Evolutionary conservation across 305 asterid genomes (phyloP).

Genomic region (Caryopteris hybrid): DNA sequence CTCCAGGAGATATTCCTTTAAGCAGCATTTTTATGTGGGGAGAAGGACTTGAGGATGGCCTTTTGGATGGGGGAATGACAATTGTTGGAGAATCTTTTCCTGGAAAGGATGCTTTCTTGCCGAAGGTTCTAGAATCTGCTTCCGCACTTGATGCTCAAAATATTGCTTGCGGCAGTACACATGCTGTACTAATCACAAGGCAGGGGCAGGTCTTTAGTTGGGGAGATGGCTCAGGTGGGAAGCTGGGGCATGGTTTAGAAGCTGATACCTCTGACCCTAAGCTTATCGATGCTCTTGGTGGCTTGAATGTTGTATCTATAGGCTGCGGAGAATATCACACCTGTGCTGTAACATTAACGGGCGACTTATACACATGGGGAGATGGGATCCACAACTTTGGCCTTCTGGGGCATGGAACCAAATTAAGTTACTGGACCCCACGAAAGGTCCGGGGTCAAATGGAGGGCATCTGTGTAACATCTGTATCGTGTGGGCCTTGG

Average conservation of each 20-base stretch:
- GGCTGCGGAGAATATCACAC: constrained; percentile 77
- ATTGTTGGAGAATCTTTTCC: constrained; percentile 28
- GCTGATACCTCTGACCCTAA: constrained; percentile 42
- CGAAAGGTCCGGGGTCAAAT: constrained; percentile 48
- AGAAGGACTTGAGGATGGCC: constrained; percentile 55
- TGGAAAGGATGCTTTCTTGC: constrained; percentile 40
- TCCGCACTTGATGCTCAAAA: constrained; percentile 41
- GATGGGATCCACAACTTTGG: constrained; percentile 54
- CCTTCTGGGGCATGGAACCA: constrained; percentile 70
- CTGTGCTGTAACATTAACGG: constrained; percentile 58
- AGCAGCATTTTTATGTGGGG: constrained; percentile 66
- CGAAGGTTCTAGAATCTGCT: constrained; percentile 57
- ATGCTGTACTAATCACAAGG: constrained; percentile 55
- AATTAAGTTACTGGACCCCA: constrained; percentile 61
- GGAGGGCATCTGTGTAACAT: constrained; percentile 45
- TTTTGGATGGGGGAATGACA: constrained; percentile 38
- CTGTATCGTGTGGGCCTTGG: constrained; percentile 77
- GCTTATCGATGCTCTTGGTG: constrained; percentile 42
- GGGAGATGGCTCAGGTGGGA: constrained; percentile 71
- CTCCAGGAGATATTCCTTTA: constrained; percentile 39
- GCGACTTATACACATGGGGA: constrained; percentile 78
- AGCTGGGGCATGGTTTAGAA: constrained; percentile 76
- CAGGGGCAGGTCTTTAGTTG: constrained; percentile 63
- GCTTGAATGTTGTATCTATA: constrained; percentile 36
- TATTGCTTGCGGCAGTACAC: constrained; percentile 58